Percentiles rank a stretch among this genome's conserved stretches.
Evolutionary conservation across 1,284 basidiomycete species (phyloP).

Genomic region (Melampsora occidentalis): DNA sequence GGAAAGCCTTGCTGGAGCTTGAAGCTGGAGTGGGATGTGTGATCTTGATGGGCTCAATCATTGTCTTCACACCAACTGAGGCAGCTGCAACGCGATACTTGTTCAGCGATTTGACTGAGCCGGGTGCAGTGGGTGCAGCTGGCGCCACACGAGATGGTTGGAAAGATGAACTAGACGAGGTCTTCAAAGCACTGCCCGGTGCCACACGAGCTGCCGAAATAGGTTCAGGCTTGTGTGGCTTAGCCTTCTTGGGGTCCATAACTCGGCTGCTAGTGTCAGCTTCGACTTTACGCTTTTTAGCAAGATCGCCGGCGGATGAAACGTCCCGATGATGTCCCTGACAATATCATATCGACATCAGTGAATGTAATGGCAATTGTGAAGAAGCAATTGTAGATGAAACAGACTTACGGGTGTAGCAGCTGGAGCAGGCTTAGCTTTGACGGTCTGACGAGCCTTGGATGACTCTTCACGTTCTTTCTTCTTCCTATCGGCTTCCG

Average conservation of each 20-base stretch:
- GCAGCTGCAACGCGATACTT: conserved; percentile 8
- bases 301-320: conserved; percentile 21
- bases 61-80: neutral
- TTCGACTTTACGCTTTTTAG: conserved; percentile 41
- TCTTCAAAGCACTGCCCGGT: conserved; percentile 33
- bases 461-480: conserved; percentile 29
- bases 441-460: conserved; percentile 18
- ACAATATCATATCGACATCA: neutral
- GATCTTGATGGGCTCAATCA: neutral
- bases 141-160: conserved; percentile 3
- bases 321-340: conserved; percentile 19
- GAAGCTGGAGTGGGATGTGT: conserved; percentile 1
- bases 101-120: neutral
- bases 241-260: conserved; percentile 30
- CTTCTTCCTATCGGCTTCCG: conserved; percentile 62
- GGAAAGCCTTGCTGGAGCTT: too few relatives aligned
- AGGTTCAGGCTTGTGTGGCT: conserved; percentile 10
- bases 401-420: conserved; percentile 23
- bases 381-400: neutral
- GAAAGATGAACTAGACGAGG: conserved; percentile 1
- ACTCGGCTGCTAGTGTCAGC: conserved; percentile 23
- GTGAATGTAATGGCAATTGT: neutral
- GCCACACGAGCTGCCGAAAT: neutral
- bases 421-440: conserved; percentile 30
- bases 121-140: neutral